Conservation (phyloP, 345 rosid genomes). For the Rhizophora apiculata region DNA sequence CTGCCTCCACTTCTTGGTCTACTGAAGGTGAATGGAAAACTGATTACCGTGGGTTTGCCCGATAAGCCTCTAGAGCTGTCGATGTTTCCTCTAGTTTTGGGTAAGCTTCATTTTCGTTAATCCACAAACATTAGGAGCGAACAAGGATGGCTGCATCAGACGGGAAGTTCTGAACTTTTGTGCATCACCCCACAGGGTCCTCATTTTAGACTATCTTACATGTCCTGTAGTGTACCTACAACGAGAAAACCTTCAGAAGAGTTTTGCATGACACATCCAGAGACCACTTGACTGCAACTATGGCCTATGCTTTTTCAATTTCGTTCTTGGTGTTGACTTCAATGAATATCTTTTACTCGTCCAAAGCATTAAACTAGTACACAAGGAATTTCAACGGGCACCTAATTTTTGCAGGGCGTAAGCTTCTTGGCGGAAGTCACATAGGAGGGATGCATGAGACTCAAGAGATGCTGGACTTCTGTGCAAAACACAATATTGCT, state of each 20-base stretch:
- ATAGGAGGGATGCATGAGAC: slow-evolving; percentile 79
- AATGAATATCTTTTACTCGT: too few relatives aligned
- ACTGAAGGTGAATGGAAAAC: slow-evolving; percentile 71
- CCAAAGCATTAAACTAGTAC: too few relatives aligned
- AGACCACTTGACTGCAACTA: too few relatives aligned
- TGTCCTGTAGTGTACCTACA: too few relatives aligned
- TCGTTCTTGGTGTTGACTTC: too few relatives aligned
- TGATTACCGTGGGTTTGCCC: slow-evolving; percentile 71
- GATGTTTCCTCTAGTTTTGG: slow-evolving; percentile 60
- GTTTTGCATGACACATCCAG: too few relatives aligned
- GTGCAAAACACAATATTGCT: slow-evolving; percentile 66
- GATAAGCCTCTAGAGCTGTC: slow-evolving; percentile 75
- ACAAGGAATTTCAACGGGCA: background rate
- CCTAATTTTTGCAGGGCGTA: slow-evolving; percentile 41
- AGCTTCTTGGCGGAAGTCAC: slow-evolving; percentile 80
- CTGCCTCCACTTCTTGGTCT: slow-evolving; percentile 59
- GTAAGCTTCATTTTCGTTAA: slow-evolving; percentile 31
- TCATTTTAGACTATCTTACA: too few relatives aligned
- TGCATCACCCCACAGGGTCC: too few relatives aligned
- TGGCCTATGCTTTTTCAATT: too few relatives aligned
- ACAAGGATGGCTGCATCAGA: too few relatives aligned
- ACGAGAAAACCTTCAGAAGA: too few relatives aligned
- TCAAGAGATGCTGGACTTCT: slow-evolving; percentile 85
- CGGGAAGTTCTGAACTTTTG: too few relatives aligned
- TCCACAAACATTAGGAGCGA: background rate